Evolutionary conservation across 2,329 filamentous ascomycete genomes (phyloP), one percentile per base, ranked within the genome.

Genomic region (Diaporthe velutina): DNA sequence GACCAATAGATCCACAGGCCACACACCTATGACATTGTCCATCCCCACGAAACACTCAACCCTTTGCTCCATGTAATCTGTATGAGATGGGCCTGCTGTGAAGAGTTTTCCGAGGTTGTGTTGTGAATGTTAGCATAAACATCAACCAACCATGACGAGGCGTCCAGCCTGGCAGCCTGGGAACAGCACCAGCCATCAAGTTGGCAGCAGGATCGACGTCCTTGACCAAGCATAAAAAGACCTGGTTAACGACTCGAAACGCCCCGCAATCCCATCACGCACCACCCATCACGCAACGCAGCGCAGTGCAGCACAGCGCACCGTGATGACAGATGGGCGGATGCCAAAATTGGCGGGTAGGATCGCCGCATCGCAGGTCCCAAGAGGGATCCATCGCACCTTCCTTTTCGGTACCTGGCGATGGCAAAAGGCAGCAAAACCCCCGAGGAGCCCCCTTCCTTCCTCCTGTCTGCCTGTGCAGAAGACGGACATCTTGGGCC

Each of bases 211-310:
- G 45, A 67, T 52, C 45, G 33, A 8, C 42, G 25, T 19, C 22
- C 61, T n/a, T n/a, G n/a, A 28, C 9, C 45, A 52, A 54, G 30
- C 45, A 10, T 19, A 38, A 52, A 40, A 35, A 52, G 45, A 50
- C 64, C 61, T 33, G 64, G 48, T 54, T 50, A 48, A n/a, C n/a
- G 64, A 38, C 45, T 45, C 30, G 48, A 54, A n/a, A 28, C 33
- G 64, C 54, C 64, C 64, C 64, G 48, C 64, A 68, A 28, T 33
- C 64, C 45, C 48, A 28, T 68, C 64, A 54, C 48, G 64, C 48
- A 68, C 64, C 64, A 40, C 48, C 45, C 45, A n/a, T 68, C 64
- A 68, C 64, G 64, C 64, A 68, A 68, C 22, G 48, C 64, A 19
- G 48, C 33, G 45, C 45, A 35, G 30, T n/a, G 61, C 19, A 66